Conservation (phyloP, 1,284 basidiomycete species). For the Coriolopsis trogii region DNA sequence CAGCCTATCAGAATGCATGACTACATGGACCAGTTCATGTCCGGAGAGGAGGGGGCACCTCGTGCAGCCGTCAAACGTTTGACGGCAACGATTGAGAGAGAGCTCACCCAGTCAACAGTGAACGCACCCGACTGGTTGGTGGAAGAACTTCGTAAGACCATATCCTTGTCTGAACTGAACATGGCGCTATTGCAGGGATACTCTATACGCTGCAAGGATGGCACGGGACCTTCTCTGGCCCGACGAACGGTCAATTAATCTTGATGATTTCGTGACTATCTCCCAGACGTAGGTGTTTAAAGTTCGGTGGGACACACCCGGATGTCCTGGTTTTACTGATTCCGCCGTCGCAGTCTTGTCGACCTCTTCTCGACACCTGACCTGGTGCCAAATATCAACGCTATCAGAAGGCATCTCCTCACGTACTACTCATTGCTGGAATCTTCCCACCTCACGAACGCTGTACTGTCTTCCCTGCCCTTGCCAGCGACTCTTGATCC, state of each 20-base stretch:
- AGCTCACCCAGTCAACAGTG: constrained; percentile 78
- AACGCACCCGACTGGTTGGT: constrained; percentile 92
- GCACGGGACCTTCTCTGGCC: constrained; percentile 90
- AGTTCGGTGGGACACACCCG: constrained; percentile 4
- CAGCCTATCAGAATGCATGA: constrained; percentile 75
- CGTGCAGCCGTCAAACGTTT: constrained; percentile 87
- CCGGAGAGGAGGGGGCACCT: constrained; percentile 63
- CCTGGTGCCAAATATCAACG: constrained; percentile 59
- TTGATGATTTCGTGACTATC: constrained; percentile 79
- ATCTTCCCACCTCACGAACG: constrained; percentile 81
- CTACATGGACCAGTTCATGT: constrained; percentile 81
- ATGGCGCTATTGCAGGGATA: constrained; percentile 61
- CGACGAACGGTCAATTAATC: constrained; percentile 69
- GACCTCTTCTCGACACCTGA: constrained; percentile 80
- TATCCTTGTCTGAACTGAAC: neutral
- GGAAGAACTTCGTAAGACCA: neutral
- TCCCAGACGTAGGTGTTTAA: constrained; percentile 80
- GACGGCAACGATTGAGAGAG: constrained; percentile 73
- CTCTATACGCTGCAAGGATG: constrained; percentile 84
- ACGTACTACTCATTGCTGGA: constrained; percentile 89
- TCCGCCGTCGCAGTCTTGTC: constrained; percentile 54
- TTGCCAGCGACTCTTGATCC: constrained; percentile 83
- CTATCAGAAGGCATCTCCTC: constrained; percentile 72
- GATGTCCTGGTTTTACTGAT: constrained; percentile 9
- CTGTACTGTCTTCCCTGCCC: constrained; percentile 77